phyloP scores from a whole-genome alignment of 192 early-diverging fungal genomes.

The Linnemannia elongata region DNA sequence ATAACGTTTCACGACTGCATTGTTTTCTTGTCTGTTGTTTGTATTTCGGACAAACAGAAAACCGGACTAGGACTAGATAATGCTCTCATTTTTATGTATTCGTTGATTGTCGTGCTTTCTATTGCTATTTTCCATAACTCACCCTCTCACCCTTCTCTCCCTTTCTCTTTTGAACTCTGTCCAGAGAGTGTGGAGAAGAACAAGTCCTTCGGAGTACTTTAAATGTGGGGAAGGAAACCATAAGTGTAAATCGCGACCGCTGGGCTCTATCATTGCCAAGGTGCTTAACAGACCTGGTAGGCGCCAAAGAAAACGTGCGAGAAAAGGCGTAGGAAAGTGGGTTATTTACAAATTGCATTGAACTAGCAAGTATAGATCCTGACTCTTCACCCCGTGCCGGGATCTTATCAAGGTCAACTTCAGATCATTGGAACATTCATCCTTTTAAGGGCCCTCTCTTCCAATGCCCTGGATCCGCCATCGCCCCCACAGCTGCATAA shows the following conservation, averaged over 20 bases:
- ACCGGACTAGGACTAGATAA: background rate
- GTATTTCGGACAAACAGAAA: slow-evolving; percentile 1
- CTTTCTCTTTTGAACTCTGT: background rate
- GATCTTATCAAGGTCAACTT: too few relatives aligned
- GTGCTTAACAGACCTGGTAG: too few relatives aligned
- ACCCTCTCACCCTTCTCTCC: background rate
- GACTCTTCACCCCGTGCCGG: too few relatives aligned
- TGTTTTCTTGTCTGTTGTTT: background rate
- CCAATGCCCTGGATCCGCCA: background rate
- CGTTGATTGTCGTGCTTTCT: background rate
- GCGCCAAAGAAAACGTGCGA: too few relatives aligned
- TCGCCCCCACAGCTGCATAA: background rate
- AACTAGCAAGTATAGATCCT: too few relatives aligned
- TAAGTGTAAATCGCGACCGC: background rate
- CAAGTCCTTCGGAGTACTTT: background rate
- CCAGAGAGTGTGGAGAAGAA: background rate
- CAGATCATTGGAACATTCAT: background rate
- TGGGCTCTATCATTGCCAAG: background rate
- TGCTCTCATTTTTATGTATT: background rate
- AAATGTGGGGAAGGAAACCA: background rate
- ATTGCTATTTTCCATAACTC: background rate
- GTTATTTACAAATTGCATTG: too few relatives aligned
- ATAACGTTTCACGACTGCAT: background rate
- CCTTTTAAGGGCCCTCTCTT: background rate
- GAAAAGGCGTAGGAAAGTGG: too few relatives aligned